Conservation (phyloP, 805 yeast species). For the Zygosaccharomyces bisporus region DNA sequence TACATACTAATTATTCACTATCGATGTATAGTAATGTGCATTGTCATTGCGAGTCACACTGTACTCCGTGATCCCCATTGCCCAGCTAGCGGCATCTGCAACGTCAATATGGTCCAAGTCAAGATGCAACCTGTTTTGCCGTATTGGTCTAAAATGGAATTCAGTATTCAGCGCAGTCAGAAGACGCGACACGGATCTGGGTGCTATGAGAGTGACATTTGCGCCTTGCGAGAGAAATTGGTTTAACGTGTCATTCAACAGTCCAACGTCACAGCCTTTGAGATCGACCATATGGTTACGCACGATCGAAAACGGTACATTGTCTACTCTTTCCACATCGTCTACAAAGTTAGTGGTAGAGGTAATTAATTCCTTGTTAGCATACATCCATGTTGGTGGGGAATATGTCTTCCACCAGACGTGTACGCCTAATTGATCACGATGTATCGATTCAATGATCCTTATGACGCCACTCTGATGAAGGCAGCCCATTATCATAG, state of each 20-base stretch:
- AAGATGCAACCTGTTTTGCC: conserved; percentile 47
- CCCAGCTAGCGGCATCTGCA: conserved; percentile 42
- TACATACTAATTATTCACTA: conserved; percentile 4
- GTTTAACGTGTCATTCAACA: conserved; percentile 25
- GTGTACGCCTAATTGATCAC: conserved; percentile 37
- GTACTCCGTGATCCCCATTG: conserved; percentile 65
- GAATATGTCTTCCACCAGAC: conserved; percentile 94
- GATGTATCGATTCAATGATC: conserved; percentile 31
- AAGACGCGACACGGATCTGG: conserved; percentile 18
- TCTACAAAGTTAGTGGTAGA: conserved; percentile 24
- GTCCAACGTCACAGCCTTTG: conserved; percentile 42
- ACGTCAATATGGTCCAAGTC: conserved; percentile 75
- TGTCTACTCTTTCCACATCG: conserved; percentile 24
- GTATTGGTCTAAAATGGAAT: conserved; percentile 18
- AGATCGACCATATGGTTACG: conserved; percentile 40
- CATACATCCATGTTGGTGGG: conserved; percentile 85
- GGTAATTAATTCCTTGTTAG: conserved; percentile 23
- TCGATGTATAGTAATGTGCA: conserved; percentile 10
- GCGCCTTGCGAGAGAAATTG: conserved; percentile 14
- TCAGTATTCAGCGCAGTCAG: conserved; percentile 5
- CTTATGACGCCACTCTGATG: conserved; percentile 92
- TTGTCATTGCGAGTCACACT: conserved; percentile 24
- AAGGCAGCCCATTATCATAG: conserved; percentile 66
- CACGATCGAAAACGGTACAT: conserved; percentile 13
- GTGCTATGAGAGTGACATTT: conserved; percentile 18